Evolutionary conservation across 2,329 filamentous ascomycete genomes (phyloP).

Genomic region (Calonectria pauciramosa): DNA sequence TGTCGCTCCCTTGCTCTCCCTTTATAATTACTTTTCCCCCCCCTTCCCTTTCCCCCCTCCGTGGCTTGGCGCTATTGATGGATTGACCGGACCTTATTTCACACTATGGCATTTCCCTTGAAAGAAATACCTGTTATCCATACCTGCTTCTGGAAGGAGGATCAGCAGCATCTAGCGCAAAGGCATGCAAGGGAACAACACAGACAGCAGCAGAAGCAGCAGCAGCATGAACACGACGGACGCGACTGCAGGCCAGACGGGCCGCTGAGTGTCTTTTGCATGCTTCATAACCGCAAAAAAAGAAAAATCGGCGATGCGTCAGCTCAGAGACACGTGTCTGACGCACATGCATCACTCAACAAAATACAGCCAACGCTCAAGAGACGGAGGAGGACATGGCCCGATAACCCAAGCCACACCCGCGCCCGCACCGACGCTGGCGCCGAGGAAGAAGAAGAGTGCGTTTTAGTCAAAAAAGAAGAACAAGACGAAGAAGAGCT

Average conservation of each 20-base stretch:
- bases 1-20: neutral
- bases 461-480: neutral
- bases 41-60: too few species aligned
- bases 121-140: neutral
- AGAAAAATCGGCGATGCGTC: neutral
- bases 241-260: neutral
- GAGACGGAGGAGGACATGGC: neutral
- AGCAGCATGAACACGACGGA: neutral
- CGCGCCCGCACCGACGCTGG: neutral
- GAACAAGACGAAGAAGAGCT: neutral
- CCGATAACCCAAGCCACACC: neutral
- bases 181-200: too few species aligned
- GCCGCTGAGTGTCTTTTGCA: neutral
- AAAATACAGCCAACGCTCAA: neutral
- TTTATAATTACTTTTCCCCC: neutral
- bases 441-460: neutral
- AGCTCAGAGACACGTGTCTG: neutral
- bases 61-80: neutral
- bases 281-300: neutral
- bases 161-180: neutral
- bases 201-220: too few species aligned
- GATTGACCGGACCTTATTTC: neutral
- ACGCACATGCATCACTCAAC: neutral
- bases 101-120: neutral
- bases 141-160: neutral